Evolutionary conservation across 805 yeast genomes (phyloP), one percentile per base, ranked within the genome.

Genomic region (Wickerhamomyces alni): DNA sequence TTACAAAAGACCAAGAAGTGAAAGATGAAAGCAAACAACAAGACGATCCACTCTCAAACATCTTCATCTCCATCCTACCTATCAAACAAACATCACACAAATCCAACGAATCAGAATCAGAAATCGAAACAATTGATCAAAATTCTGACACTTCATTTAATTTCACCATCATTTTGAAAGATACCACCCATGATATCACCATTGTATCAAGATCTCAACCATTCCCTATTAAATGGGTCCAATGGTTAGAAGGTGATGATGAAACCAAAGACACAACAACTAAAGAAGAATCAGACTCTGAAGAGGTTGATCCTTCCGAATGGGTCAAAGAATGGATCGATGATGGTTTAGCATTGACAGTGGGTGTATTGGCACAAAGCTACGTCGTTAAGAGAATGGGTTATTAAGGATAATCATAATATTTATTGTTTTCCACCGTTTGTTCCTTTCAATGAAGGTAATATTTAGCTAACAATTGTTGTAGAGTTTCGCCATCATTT

Each of bases 371-470:
- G 26, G 95, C 97, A 1, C 98, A 93, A 61, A 77, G 80, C 54
- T 93, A 93, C 59, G 94, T 93, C 34, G 79, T 89, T 35, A 81
- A 80, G 59, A 74, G 99, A 62, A 93, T 93, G 95, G 60, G 64
- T 29, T 58, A 61, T 53, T 42, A 19, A n/a, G n/a, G n/a, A n/a
- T n/a, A n/a, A n/a, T n/a, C n/a, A n/a, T n/a, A n/a, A n/a, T n/a
- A n/a, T n/a, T n/a, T n/a, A n/a, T n/a, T n/a, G n/a, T n/a, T n/a
- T n/a, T n/a, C n/a, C n/a, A n/a, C n/a, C n/a, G n/a, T n/a, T n/a
- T n/a, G 15, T 13, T 11, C 9, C 9, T 6, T 21, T 21, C 24
- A 21, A 21, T 29, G 17, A 29, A 15, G 15, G 9, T 29, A 9
- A 32, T 53, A 53, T 17, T 43, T 32, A 6, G 49, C 43, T 17